Conservation (phyloP, 768 basidiomycete species). For the Mycena filopes region DNA sequence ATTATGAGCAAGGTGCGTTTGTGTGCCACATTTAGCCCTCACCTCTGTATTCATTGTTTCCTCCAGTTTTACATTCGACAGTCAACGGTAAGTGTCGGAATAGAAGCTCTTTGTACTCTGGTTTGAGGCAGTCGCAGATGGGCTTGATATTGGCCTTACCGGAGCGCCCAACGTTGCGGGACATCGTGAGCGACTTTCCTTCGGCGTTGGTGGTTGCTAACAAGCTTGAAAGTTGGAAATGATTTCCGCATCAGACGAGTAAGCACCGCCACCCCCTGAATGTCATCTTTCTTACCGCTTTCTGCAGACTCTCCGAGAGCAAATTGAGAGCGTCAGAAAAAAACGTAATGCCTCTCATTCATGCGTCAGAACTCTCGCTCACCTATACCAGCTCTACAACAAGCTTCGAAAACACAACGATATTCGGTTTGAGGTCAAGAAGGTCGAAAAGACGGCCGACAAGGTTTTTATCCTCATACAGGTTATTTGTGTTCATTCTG, state of each 20-base stretch:
- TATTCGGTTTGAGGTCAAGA: conserved; percentile 81
- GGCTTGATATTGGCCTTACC: conserved; percentile 69
- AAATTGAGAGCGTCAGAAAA: conserved; percentile 84
- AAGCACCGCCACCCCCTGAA: conserved; percentile 29
- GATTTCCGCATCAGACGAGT: conserved; percentile 77
- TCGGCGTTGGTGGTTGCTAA: neutral
- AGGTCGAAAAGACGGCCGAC: conserved; percentile 74
- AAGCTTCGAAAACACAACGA: conserved; percentile 77
- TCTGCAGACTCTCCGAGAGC: conserved; percentile 68
- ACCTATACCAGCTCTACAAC: conserved; percentile 60
- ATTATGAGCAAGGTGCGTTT: conserved; percentile 83
- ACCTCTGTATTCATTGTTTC: conserved; percentile 20
- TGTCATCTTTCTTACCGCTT: conserved; percentile 10
- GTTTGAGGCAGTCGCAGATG: conserved; percentile 61
- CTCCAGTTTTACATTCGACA: conserved; percentile 79
- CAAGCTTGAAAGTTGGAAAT: conserved; percentile 63
- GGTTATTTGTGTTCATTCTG: conserved; percentile 45
- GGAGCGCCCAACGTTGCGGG: conserved; percentile 63
- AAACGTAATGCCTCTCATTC: conserved; percentile 53
- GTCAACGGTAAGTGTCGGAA: conserved; percentile 62
- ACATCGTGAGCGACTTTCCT: conserved; percentile 64
- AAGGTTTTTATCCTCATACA: conserved; percentile 88
- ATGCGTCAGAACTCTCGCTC: neutral
- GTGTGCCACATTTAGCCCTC: neutral
- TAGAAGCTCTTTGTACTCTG: neutral